Conservation (phyloP, 1,284 basidiomycete genomes). For the Ustilago shanxiensis region DNA sequence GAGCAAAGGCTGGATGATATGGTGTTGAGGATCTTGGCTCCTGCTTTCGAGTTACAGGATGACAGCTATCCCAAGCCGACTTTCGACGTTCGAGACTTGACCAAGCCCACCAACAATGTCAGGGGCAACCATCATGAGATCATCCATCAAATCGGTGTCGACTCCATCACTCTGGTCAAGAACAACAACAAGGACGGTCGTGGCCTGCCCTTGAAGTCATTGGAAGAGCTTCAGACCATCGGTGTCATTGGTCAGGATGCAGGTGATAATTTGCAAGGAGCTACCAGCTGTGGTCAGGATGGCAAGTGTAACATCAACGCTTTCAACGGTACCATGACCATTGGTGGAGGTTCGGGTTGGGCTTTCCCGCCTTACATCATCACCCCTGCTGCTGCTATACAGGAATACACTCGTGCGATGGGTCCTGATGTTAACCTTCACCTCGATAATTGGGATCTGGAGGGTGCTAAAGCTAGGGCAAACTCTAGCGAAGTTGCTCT, state of each 20-base stretch:
- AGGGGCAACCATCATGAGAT: constrained; percentile 53
- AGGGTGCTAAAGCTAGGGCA: constrained; percentile 42
- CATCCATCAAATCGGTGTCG: constrained; percentile 55
- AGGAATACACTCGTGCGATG: constrained; percentile 23
- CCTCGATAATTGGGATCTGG: constrained; percentile 43
- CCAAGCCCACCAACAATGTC: constrained; percentile 51
- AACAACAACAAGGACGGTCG: constrained; percentile 39
- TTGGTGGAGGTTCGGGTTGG: constrained; percentile 73
- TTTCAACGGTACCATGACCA: constrained; percentile 54
- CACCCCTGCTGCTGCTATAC: constrained; percentile 44
- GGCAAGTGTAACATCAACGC: constrained; percentile 35
- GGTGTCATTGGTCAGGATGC: constrained; percentile 48
- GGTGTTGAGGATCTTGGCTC: constrained; percentile 62
- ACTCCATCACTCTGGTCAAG: constrained; percentile 59
- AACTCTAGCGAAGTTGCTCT: constrained; percentile 72
- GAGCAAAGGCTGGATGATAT: constrained; percentile 73
- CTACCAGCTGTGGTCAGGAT: constrained; percentile 35
- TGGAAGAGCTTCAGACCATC: constrained; percentile 29
- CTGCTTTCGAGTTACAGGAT: constrained; percentile 56
- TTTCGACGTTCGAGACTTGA: constrained; percentile 48
- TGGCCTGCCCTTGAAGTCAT: constrained; percentile 45
- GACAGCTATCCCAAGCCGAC: constrained; percentile 38
- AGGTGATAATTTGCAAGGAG: constrained; percentile 33
- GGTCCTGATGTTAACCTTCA: constrained; percentile 38
- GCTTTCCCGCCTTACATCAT: constrained; percentile 52